Evolutionary conservation across 805 yeast species (phyloP).

Genomic region (Cyberlindnera nakhonratchasimensis): DNA sequence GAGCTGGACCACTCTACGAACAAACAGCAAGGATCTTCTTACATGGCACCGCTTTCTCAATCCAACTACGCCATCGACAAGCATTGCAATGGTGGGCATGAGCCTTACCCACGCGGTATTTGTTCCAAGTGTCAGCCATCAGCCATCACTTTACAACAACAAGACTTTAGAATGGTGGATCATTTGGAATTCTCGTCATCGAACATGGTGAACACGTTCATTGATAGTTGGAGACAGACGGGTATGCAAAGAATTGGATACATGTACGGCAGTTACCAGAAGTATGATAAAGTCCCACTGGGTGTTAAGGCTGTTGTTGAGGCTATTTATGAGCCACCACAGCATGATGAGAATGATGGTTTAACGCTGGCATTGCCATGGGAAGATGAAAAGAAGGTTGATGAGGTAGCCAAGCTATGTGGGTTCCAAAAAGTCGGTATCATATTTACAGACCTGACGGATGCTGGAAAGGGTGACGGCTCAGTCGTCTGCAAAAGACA

Average conservation of each 20-base stretch:
- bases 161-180: constrained; percentile 91
- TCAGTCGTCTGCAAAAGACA: constrained; percentile 90
- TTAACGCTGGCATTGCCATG: constrained; percentile 53
- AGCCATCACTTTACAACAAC: constrained; percentile 88
- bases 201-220: constrained; percentile 71
- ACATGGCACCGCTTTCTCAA: constrained; percentile 75
- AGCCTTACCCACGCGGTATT: constrained; percentile 92
- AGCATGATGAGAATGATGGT: constrained; percentile 83
- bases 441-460: constrained; percentile 85
- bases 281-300: constrained; percentile 79
- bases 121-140: constrained; percentile 97
- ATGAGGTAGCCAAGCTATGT: constrained; percentile 49
- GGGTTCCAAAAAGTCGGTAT: constrained; percentile 77
- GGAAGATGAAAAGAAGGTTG: constrained; percentile 52
- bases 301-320: constrained; percentile 94
- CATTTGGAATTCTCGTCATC: constrained; percentile 88
- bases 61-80: constrained; percentile 63
- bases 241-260: constrained; percentile 87
- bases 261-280: constrained; percentile 76
- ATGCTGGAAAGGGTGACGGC: constrained; percentile 84
- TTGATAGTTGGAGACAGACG: constrained; percentile 86
- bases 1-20: constrained; percentile 66
- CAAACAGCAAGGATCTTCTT: constrained; percentile 54
- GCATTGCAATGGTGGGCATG: constrained; percentile 75
- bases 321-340: constrained; percentile 92